Evolutionary conservation across 2,329 filamentous ascomycete species (phyloP), one percentile per base, ranked within the genome.

Genomic region (Clonostachys chloroleuca): DNA sequence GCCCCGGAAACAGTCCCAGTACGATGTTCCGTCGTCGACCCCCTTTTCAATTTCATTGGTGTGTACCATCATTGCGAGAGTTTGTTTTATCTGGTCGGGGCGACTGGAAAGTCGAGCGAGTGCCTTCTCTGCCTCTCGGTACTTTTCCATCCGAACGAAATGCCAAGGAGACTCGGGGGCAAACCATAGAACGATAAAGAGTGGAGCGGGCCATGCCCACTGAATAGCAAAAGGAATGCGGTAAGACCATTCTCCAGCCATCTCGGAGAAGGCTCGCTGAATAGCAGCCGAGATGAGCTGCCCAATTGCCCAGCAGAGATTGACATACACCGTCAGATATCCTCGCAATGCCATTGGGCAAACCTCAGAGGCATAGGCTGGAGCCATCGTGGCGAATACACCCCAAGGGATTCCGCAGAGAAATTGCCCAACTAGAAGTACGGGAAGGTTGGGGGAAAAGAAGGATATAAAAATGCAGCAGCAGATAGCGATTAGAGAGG

Each of bases 31-130:
- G 0, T 56, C 49, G 10, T 63, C 60, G 2, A 64, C 54, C 16
- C 63, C 61, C 56, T 64, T 69, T 47, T 77, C 73, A 49, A 73
- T 57, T 58, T 71, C 68, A 53, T 77, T 70, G 13, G 75, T 78
- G 47, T 75, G 66, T 1, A 70, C 53, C 67, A 78, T 75, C 70
- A 78, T 72, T 12, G 72, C 68, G 14, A 80, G 52, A 1, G 66
- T 67, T 52, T 73, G 36, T 18, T 39, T 37, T 59, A 54, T 10
- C 9, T 30, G 24, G 24, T 30, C 24, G 4, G 24, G 9, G 34
- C 13, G 44, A 7, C 18, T 30, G 14, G 68, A 68, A n/a, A 78
- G 62, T 5, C 70, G 63, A 34, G 58, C 52, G 0, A 77, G 52
- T 0, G 69, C 63, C 8, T 55, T 58, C 46, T 56, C 58, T 3